phyloP scores from a whole-genome alignment of 495 filamentous ascomycete species.

The Neurospora sp. region DNA sequence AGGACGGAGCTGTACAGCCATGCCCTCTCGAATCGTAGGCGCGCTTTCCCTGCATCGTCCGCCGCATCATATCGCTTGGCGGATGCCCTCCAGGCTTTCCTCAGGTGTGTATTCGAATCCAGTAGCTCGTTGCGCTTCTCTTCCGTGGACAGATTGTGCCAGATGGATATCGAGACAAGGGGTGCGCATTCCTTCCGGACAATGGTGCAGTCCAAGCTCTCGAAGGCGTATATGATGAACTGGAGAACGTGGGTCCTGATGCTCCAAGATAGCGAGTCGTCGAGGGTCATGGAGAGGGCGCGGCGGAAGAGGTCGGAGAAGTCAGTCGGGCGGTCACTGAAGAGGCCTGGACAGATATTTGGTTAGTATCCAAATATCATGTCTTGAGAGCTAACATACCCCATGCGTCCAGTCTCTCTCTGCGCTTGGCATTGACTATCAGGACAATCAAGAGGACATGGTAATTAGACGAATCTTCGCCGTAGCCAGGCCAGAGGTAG shows the following conservation, averaged over 20 bases:
- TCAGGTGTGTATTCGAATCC: slow-evolving; percentile 56
- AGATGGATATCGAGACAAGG: slow-evolving; percentile 86
- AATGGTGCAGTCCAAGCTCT: slow-evolving; percentile 81
- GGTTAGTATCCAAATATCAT: slow-evolving; percentile 21
- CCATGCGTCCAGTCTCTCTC: slow-evolving; percentile 84
- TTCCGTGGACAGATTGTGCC: slow-evolving; percentile 78
- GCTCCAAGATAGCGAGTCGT: slow-evolving; percentile 56
- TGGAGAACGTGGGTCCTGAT: slow-evolving; percentile 72
- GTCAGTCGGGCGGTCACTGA: slow-evolving; percentile 64
- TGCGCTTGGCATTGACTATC: slow-evolving; percentile 77
- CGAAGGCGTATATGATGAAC: slow-evolving; percentile 85
- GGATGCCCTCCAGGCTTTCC: slow-evolving; percentile 85
- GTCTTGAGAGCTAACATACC: slow-evolving; percentile 25
- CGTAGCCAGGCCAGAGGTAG: slow-evolving; percentile 91
- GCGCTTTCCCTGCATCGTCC: slow-evolving; percentile 67
- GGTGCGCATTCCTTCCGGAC: slow-evolving; percentile 94
- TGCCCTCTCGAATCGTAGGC: slow-evolving; percentile 80
- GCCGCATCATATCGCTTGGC: slow-evolving; percentile 78
- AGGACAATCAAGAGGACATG: slow-evolving; percentile 79
- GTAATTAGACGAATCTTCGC: slow-evolving; percentile 78
- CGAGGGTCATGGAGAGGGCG: slow-evolving; percentile 79
- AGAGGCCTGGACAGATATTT: slow-evolving; percentile 43
- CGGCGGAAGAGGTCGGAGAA: slow-evolving; percentile 90
- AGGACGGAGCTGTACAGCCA: slow-evolving; percentile 86
- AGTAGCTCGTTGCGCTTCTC: slow-evolving; percentile 56